Evolutionary conservation across 805 yeast genomes (phyloP).

Genomic region (Hanseniaspora singularis): DNA sequence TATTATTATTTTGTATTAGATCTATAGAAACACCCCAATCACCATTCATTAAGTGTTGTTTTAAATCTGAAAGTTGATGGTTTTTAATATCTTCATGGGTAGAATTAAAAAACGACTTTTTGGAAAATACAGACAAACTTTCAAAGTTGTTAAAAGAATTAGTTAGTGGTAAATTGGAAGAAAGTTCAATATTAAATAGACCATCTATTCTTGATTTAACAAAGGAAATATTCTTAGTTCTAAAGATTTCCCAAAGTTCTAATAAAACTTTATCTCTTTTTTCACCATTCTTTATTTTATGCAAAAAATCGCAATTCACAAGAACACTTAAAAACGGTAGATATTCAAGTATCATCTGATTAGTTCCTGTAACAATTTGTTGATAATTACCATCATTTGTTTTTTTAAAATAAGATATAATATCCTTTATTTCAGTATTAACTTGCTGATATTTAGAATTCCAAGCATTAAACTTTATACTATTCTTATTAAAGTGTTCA

Average conservation of each 20-base stretch:
- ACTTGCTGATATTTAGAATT: constrained; percentile 1
- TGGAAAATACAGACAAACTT: neutral
- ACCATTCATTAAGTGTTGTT: neutral
- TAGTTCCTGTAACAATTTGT: too few species aligned
- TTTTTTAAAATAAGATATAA: constrained; percentile 17
- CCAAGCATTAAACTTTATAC: constrained; percentile 9
- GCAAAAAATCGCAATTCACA: constrained; percentile 15
- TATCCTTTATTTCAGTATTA: constrained; percentile 1
- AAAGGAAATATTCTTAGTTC: constrained; percentile 1
- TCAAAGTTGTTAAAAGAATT: neutral
- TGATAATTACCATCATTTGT: constrained; percentile 17
- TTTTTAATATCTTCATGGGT: neutral
- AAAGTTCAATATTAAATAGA: neutral
- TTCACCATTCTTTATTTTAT: neutral
- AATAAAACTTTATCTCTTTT: constrained; percentile 7
- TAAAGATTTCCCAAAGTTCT: constrained; percentile 3
- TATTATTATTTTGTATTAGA: neutral
- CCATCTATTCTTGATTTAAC: neutral
- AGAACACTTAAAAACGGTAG: constrained; percentile 30
- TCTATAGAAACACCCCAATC: neutral
- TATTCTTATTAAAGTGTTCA: neutral
- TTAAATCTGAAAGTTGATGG: neutral
- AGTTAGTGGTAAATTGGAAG: neutral
- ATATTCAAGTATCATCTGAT: constrained; percentile 21
- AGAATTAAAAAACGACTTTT: neutral